These are phyloP conservation scores for Coprinellus aureogranulatus DNA, from an alignment of 768 basidiomycete species.

Conservation along the genomic window DNA sequence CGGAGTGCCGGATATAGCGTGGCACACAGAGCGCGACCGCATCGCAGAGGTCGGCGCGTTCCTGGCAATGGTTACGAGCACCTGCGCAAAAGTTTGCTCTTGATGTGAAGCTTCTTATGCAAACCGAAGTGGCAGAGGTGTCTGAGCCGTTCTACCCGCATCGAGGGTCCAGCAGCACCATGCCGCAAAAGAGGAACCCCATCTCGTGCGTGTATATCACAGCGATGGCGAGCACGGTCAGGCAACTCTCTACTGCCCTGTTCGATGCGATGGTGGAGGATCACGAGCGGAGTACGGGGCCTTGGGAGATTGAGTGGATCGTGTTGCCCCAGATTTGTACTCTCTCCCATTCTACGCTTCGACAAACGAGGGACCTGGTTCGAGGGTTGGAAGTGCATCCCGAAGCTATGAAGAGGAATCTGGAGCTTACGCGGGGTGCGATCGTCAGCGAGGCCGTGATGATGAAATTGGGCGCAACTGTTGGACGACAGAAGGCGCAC, in stretches of 20 bases:
- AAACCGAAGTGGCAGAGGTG: constrained; percentile 45
- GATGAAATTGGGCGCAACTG: constrained; percentile 41
- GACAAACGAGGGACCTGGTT: constrained; percentile 34
- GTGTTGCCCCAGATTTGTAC: constrained; percentile 43
- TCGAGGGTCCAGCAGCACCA: constrained; percentile 47
- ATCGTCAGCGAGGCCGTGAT: constrained; percentile 47
- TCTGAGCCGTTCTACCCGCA: constrained; percentile 43
- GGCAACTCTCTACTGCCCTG: constrained; percentile 35
- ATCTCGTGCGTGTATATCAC: constrained; percentile 45
- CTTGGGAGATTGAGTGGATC: constrained; percentile 54
- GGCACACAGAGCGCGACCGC: constrained; percentile 44
- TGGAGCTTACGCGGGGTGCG: constrained; percentile 36
- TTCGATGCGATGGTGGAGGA: constrained; percentile 49
- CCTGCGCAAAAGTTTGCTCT: constrained; percentile 46
- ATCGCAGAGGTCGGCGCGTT: constrained; percentile 43
- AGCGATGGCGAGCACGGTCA: constrained; percentile 40
- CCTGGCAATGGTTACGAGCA: constrained; percentile 42
- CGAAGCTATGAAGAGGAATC: constrained; percentile 38
- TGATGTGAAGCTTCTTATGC: constrained; percentile 46
- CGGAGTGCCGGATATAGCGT: constrained; percentile 31
- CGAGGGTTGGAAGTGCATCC: constrained; percentile 40
- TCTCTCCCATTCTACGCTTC: constrained; percentile 38
- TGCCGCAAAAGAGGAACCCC: constrained; percentile 52
- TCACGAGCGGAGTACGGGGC: constrained; percentile 47
- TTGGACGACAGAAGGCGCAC: constrained; percentile 46